A percentile compares a stretch with the other conserved stretches of the same genome.
These are phyloP conservation scores for Scytalidium lignicola DNA, from an alignment of 2,329 filamentous ascomycete genomes.

Conservation along the genomic window DNA sequence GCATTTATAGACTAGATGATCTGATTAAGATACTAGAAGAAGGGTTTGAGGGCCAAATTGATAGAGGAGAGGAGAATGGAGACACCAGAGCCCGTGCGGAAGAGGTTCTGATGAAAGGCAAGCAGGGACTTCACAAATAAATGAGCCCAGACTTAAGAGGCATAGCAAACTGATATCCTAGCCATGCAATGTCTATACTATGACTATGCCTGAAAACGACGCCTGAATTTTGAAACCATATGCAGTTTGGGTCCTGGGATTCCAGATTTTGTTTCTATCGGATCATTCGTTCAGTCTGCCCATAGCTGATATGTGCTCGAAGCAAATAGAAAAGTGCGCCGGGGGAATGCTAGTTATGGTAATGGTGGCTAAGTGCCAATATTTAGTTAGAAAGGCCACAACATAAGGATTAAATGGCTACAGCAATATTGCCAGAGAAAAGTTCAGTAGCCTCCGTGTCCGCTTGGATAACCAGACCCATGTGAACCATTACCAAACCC, in stretches of 20 bases:
- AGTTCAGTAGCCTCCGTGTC: not conserved
- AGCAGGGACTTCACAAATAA: constrained; percentile 4
- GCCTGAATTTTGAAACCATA: not conserved
- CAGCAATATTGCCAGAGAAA: not conserved
- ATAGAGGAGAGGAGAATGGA: constrained; percentile 13
- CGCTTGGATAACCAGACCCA: constrained; percentile 15
- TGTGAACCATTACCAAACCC: constrained; percentile 39
- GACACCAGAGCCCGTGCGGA: constrained; percentile 16
- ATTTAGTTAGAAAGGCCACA: not conserved
- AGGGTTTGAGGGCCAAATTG: constrained; percentile 58
- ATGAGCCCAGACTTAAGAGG: not conserved
- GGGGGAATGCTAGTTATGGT: not conserved
- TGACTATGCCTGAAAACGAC: not conserved
- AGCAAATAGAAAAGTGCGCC: not conserved
- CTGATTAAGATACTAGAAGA: constrained; percentile 68
- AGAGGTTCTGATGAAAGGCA: constrained; percentile 13
- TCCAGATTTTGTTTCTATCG: not conserved
- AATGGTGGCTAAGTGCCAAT: not conserved
- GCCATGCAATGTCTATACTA: not conserved
- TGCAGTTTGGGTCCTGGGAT: not conserved
- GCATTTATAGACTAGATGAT: constrained; percentile 68
- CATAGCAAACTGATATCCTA: not conserved
- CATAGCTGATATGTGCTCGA: not conserved
- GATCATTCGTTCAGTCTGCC: not conserved
- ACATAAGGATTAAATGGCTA: not conserved